Evolutionary conservation across 108 stramenopile species (phyloP), one percentile per base, ranked within the genome.

Genomic region (Stephanodiscus minutulus): DNA sequence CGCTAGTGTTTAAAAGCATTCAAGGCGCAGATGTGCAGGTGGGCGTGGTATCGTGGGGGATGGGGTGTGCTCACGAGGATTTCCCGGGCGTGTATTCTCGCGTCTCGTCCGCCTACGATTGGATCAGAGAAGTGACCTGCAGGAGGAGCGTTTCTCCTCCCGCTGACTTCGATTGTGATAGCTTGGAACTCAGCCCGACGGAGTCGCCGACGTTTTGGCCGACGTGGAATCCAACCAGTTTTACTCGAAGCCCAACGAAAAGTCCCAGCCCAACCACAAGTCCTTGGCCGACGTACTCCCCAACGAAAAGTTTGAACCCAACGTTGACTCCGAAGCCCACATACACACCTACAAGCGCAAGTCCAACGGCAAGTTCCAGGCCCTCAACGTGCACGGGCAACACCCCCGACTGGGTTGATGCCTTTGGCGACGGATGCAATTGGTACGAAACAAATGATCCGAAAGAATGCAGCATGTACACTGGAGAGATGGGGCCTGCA

Each of bases 61-160:
- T 67, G 7, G 66, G 72, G 35, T 86, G 85, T 44, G 85, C 79
- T 15, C 58, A 72, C 54, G 22, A 33, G 7, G 31, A 60, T 37
- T 82, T 82, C 15, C 81, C 81, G n/a, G 87, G 87, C 18, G 84
- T 87, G 21, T 87, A 85, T 56, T 27, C 84, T 11, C 64, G 87
- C 0, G 64, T 85, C 4, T 75, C 73, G 25, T 35, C 62, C 24
- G 49, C 57, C 20, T 66, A 56, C 36, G 69, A 77, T 43, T 87
- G 84, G 84, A 68, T 82, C 7, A 52, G 50, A 18, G 24, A 60
- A 9, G 58, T 66, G 15, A 82, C 85, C 41, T 87, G 87, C 48
- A 52, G 37, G 22, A 29, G 67, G 27, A 83, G 84, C 8, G 39
- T 22, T 10, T 66, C 72, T 15, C 80, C 83, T 11, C 83, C 86